Evolutionary conservation across 345 rosid genomes (phyloP).

Genomic region (Chamaenerion angustifolium): DNA sequence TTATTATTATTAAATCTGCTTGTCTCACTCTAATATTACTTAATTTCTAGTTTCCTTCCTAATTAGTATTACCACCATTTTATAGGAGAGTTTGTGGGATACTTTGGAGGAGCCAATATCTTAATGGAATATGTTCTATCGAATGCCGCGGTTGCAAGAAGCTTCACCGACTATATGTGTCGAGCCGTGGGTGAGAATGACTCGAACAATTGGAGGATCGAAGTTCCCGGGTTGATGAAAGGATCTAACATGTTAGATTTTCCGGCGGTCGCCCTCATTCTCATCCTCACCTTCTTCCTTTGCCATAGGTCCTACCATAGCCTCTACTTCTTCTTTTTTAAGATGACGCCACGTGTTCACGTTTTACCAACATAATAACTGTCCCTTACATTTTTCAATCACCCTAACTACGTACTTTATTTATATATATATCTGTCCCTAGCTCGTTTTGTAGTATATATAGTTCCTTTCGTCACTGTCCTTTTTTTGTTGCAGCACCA

Average conservation of each 20-base stretch:
- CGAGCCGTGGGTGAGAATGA: slow-evolving; percentile 44
- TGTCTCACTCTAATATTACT: no score
- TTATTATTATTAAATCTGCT: no score
- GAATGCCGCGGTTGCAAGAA: slow-evolving; percentile 87
- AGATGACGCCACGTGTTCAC: no score
- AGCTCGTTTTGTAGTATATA: no score
- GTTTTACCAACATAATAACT: no score
- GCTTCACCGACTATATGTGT: slow-evolving; percentile 68
- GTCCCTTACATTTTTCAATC: no score
- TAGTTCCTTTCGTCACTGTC: no score
- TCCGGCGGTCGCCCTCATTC: slow-evolving; percentile 66
- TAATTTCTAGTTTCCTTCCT: no score
- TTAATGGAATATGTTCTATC: slow-evolving; percentile 88
- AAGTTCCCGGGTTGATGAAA: slow-evolving; percentile 37
- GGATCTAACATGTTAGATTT: slow-evolving; percentile 79
- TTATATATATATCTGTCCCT: no score
- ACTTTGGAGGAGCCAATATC: slow-evolving; percentile 83
- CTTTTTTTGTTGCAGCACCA: slow-evolving; percentile 59
- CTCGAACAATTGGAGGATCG: slow-evolving; percentile 55
- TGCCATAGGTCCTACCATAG: slow-evolving; percentile 95
- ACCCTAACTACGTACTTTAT: no score
- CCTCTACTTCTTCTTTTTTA: no score
- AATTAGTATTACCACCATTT: no score
- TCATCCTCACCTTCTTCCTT: slow-evolving; percentile 72
- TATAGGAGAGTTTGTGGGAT: slow-evolving; percentile 81